phyloP scores from a whole-genome alignment of 2,329 filamentous ascomycete species.

The Fusarium sp. region DNA sequence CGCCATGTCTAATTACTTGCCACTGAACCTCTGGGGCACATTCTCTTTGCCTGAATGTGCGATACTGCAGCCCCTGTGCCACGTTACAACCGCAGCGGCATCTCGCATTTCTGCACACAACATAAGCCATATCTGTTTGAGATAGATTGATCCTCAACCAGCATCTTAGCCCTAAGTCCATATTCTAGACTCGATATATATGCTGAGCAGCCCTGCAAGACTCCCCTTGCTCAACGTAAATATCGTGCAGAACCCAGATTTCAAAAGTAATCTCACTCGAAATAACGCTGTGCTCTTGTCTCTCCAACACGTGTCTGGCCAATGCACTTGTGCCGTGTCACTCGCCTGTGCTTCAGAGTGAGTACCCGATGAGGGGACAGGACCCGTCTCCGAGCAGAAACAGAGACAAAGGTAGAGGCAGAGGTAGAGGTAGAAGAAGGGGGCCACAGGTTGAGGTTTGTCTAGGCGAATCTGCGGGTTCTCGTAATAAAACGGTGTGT shows the following conservation, averaged over 20 bases:
- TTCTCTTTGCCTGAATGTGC: constrained; percentile 19
- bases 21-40: constrained; percentile 7
- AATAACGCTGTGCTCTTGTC: constrained; percentile 30
- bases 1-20: constrained; percentile 16
- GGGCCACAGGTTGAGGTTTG: constrained; percentile 26
- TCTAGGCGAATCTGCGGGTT: constrained; percentile 44
- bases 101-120: constrained; percentile 41
- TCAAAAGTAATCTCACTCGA: constrained; percentile 11
- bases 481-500: constrained; percentile 31
- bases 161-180: background rate
- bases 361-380: constrained; percentile 37
- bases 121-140: constrained; percentile 28
- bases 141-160: constrained; percentile 28
- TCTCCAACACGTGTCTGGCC: constrained; percentile 40
- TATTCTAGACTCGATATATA: background rate
- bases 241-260: constrained; percentile 13
- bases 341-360: constrained; percentile 36
- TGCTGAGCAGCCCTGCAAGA: constrained; percentile 4
- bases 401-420: constrained; percentile 20
- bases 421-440: constrained; percentile 7
- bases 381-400: constrained; percentile 19
- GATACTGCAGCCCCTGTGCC: constrained; percentile 26
- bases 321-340: constrained; percentile 28
- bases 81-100: constrained; percentile 45
- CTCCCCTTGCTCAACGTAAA: constrained; percentile 14